phyloP scores from a whole-genome alignment of 345 rosid species.

The Rhodomyrtus tomentosa region DNA sequence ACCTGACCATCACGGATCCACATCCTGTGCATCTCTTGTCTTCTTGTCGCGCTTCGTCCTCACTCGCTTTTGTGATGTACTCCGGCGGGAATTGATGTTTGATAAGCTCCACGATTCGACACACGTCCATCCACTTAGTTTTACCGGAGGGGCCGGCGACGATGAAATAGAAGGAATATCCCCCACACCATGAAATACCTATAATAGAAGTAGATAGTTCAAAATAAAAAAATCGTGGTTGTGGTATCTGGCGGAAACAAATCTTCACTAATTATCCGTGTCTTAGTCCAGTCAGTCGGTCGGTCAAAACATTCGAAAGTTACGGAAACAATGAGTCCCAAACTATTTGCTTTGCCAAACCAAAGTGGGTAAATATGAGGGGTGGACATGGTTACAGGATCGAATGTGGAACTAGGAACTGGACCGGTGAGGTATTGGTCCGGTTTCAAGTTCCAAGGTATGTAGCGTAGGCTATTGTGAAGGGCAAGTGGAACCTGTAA shows the following conservation, averaged over 20 bases:
- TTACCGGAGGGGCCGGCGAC: no score
- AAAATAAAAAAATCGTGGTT: not conserved
- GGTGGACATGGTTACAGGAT: no score
- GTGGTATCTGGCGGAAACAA: not conserved
- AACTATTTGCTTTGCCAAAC: not conserved
- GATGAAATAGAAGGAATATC: not conserved
- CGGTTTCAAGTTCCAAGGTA: no score
- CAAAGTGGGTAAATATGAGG: not conserved
- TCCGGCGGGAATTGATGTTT: not conserved
- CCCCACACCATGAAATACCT: not conserved
- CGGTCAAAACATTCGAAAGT: not conserved
- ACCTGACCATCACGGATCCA: not conserved
- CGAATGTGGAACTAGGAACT: no score
- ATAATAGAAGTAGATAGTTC: no score
- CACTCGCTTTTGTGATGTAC: not conserved
- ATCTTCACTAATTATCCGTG: not conserved
- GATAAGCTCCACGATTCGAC: not conserved
- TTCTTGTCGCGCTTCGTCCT: not conserved
- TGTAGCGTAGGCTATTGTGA: no score
- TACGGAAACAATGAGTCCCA: not conserved
- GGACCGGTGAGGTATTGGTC: no score
- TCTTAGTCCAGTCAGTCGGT: not conserved
- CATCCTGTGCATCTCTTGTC: not conserved
- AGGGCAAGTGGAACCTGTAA: no score
- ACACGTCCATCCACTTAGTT: no score